Evolutionary conservation across 2,329 filamentous ascomycete species (phyloP), one percentile per base, ranked within the genome.

Genomic region (Rhytidhysteron rufulum): DNA sequence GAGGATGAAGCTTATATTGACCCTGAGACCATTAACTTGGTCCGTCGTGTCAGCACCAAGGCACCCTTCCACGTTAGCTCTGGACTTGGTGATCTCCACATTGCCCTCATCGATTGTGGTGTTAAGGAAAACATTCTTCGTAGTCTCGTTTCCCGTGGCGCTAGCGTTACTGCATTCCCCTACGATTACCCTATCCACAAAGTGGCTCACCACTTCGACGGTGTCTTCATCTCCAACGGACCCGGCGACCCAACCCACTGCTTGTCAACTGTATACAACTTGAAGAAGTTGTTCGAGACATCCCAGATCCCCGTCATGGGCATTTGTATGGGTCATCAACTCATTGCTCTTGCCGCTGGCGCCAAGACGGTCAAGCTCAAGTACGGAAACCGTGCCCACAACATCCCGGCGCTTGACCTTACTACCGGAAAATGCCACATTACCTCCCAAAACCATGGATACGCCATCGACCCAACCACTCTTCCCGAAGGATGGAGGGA

Each of bases 111-210:
- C 63, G 93, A 98, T 72, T 98, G 93, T 62, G 93, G 93, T 75
- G 93, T 97, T 54, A 98, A 98, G 80, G 93, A 98, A 80, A 98
- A 98, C 75, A 98, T 98, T 58, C 83, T 98, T 44, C 88, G 93
- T 61, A 94, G 87, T 66, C 77, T 98, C 45, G 90, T 97, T 61
- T 84, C 80, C 69, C 89, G 93, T 49, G 93, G 93, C 45, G 88
- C 90, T 39, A 90, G 87, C 49, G 86, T 95, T 49, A 97, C 93
- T 30, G 87, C 88, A 58, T 94, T 98, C 76, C 93, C 93, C 44
- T 96, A 86, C 71, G 83, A 97, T 74, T 97, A 93, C 73, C 91
- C 90, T 39, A 93, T 98, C 66, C 90, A 97, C 79, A 96, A 97
- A 79, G 87, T 96, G 27, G 87, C 93, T 42, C 86, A 94, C 70